A percentile compares a stretch with the other conserved stretches of the same genome.
Evolutionary conservation across 108 stramenopile species (phyloP).

Genomic region (Tribonema minus): DNA sequence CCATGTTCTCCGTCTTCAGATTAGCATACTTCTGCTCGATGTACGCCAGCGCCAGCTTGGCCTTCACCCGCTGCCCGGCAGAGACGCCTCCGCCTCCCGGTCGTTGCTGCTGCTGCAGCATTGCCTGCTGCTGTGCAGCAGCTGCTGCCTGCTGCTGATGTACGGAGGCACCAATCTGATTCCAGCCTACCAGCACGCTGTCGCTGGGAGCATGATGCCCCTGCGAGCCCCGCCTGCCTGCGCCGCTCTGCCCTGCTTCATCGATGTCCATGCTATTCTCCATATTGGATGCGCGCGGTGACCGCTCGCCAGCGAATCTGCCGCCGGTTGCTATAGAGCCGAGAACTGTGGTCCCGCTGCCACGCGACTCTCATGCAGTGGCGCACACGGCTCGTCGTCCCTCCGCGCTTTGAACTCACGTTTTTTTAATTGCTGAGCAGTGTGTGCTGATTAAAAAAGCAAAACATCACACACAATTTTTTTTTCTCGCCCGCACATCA

Average conservation of each 20-base stretch:
- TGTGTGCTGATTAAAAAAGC: no score
- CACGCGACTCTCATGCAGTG: no score
- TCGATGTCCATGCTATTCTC: no score
- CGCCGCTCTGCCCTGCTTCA: neutral
- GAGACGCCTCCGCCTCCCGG: slow-evolving; percentile 7
- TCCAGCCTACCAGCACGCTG: neutral
- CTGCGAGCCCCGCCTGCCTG: neutral
- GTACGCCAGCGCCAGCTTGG: slow-evolving; percentile 27
- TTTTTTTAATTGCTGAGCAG: no score
- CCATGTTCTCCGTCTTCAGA: slow-evolving; percentile 32
- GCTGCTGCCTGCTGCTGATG: neutral
- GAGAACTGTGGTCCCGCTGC: no score
- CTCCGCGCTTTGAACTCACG: no score
- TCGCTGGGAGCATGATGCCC: neutral
- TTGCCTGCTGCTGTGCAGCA: neutral
- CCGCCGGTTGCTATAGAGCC: no score
- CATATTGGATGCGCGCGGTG: no score
- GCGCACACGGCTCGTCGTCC: no score
- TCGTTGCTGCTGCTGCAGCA: neutral
- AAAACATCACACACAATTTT: no score
- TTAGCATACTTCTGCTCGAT: slow-evolving; percentile 38
- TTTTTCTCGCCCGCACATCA: no score
- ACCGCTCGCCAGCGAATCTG: no score
- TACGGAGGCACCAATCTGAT: neutral
- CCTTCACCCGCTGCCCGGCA: slow-evolving; percentile 14